Conservation (phyloP, 257 asterid genomes). For the Ophiorrhiza pumila region DNA sequence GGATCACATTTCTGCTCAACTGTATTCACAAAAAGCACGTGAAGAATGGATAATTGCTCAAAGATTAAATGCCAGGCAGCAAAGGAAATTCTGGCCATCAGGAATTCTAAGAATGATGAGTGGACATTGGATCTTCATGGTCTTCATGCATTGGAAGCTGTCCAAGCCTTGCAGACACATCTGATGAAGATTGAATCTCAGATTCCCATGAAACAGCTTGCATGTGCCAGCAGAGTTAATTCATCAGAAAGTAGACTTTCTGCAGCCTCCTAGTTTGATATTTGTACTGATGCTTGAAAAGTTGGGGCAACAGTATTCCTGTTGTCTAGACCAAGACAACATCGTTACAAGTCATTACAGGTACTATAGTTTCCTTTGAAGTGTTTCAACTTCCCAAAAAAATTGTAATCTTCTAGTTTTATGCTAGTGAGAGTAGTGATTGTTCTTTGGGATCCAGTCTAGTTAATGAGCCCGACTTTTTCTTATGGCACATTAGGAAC, state of each 20-base stretch:
- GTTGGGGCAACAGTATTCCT: constrained; percentile 30
- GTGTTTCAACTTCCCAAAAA: background rate
- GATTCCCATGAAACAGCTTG: constrained; percentile 28
- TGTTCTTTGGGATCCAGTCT: background rate
- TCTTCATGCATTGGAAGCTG: constrained; percentile 88
- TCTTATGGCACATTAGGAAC: background rate
- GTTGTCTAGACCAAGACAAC: constrained; percentile 40
- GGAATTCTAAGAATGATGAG: constrained; percentile 59
- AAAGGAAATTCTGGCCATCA: constrained; percentile 53
- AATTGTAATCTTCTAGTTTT: background rate
- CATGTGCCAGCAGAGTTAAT: constrained; percentile 17
- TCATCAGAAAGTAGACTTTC: constrained; percentile 26
- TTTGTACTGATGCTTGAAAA: constrained; percentile 26
- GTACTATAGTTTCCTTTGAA: constrained; percentile 35
- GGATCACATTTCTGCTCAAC: constrained; percentile 63
- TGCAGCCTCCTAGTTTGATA: constrained; percentile 26
- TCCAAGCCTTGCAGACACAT: constrained; percentile 68
- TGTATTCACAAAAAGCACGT: constrained; percentile 58
- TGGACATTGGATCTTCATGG: constrained; percentile 96
- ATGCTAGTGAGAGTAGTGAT: background rate
- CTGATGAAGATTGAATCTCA: constrained; percentile 55
- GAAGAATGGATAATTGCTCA: constrained; percentile 75
- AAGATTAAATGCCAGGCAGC: constrained; percentile 80
- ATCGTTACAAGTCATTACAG: constrained; percentile 80
- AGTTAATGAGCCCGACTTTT: background rate